Base-by-base conservation (phyloP, 75 land plant species). In the Pinus taeda region DNA sequence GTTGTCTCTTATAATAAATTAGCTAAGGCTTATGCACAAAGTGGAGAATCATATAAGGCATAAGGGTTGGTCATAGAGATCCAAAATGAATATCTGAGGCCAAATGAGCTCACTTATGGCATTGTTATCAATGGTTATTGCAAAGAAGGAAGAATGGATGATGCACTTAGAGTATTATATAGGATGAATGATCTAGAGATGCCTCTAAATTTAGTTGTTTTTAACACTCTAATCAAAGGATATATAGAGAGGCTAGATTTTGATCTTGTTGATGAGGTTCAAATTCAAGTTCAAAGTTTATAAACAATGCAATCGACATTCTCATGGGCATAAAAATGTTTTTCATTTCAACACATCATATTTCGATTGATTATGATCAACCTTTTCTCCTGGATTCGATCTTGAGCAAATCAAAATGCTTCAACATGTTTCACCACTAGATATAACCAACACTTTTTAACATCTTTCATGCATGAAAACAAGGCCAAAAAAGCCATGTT, bases 81-180 rank as follows among this genome's bases (percentile, higher is more conserved):
- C 94, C 88, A 84, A 66, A 85, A 83, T 49, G 80, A 79, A 15
- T 82, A 80, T 55, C 45, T 93, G 70, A 57, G 56, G 69, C 97
- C 98, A 15, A 93, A 90, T 74, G 92, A 81, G 57, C 86, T 91
- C 0, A 93, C 98, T n/a, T 96, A 86, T 80, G 94, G 91, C n/a
- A 96, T 92, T 66, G 80, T 96, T 20, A 64, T 96, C 3, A 78
- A 76, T 79, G 90, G 94, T 6, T 93, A 86, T 60, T 94, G 94
- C 62, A 84, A 83, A 76, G 90, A 90, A 74, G 97, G 91, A 0
- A 87, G 80, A 57, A 84, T 88, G 82, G 77, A 71, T 18, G 85
- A 87, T 33, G 93, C 96, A 11, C 36, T 89, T 57, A 81, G 80
- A 58, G 81, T 94, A 63, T 73, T 96, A 21, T 75, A 89, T 57